phyloP scores from a whole-genome alignment of 2,329 filamentous ascomycete genomes.

The Xylariales sp. region DNA sequence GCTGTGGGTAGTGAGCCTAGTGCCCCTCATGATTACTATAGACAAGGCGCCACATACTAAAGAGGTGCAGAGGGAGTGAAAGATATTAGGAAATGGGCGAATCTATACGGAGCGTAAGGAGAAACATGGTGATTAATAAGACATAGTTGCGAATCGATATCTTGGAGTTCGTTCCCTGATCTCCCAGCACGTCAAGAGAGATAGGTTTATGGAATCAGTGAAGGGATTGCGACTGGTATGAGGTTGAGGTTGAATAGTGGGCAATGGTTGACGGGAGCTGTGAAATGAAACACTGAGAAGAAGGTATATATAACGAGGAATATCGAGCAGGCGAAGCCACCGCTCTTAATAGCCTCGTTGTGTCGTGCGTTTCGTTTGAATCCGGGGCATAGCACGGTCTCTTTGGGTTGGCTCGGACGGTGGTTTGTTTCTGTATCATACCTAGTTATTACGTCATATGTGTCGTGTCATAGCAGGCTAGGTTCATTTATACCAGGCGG shows the following conservation, averaged over 20 bases:
- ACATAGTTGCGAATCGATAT: slow-evolving; percentile 18
- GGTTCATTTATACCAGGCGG: slow-evolving; percentile 14
- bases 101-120: background rate
- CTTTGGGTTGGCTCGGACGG: background rate
- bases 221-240: background rate
- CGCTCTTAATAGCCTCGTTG: background rate
- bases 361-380: background rate
- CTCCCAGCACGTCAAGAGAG: background rate
- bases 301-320: background rate
- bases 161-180: background rate
- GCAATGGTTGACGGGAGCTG: background rate
- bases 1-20: slow-evolving; percentile 56
- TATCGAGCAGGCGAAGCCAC: background rate
- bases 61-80: background rate
- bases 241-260: background rate
- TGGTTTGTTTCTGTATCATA: slow-evolving; percentile 22
- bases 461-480: slow-evolving; percentile 14
- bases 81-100: background rate
- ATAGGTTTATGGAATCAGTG: background rate
- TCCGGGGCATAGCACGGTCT: slow-evolving; percentile 11
- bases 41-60: slow-evolving; percentile 54
- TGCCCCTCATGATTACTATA: slow-evolving; percentile 68
- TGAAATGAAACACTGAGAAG: background rate
- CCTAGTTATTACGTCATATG: background rate
- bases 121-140: background rate